Base-by-base conservation (phyloP, 164 flowering plant species). In the Protea cynaroides region DNA sequence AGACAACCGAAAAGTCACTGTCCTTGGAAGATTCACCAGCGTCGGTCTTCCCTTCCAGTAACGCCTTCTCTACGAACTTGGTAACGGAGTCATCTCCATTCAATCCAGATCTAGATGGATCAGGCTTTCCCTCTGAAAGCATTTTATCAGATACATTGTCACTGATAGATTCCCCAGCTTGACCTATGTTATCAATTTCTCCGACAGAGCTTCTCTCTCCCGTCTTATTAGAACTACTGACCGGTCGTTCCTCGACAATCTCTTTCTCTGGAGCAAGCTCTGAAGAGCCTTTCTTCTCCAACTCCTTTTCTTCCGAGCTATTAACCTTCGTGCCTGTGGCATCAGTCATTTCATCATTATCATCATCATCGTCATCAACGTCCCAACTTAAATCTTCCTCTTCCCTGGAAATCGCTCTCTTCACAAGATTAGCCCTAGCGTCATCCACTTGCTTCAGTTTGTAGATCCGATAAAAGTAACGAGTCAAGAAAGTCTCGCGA, bases 301-400 rank as follows among this genome's bases (percentile, higher is more conserved):
- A 44, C 15, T 54, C 69, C 24, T 7, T 21, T 17, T 51, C 56
- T 44, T 25, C 43, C 7, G 43, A 18, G n/a, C 59, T 38, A 40
- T 43, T 64, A 40, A n/a, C 66, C 62, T 25, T 63, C n/a, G 37
- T 36, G 6, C 47, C 62, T 0, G 40, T 38, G 8, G n/a, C 37
- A 56, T 58, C 50, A 18, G 36, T 34, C 61, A 50, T 61, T 57
- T 47, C 13, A 72, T 84, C 83, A 1, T 77, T 89, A 17, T 89
- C 96, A 23, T n/a, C n/a, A 17, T 79, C 83, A 1, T 77, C 91
- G 17, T 89, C 96, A 23, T 90, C 93, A 55, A 86, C 81, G 69
- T 90, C 96, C 96, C 96, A 90, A 65, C 88, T 84, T 77, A 90
- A 78, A 21, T 86, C 90, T 70, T 92, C 96, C 17, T 86, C 92